phyloP scores from a whole-genome alignment of 495 filamentous ascomycete species.

The Trichoderma asperelloides region DNA sequence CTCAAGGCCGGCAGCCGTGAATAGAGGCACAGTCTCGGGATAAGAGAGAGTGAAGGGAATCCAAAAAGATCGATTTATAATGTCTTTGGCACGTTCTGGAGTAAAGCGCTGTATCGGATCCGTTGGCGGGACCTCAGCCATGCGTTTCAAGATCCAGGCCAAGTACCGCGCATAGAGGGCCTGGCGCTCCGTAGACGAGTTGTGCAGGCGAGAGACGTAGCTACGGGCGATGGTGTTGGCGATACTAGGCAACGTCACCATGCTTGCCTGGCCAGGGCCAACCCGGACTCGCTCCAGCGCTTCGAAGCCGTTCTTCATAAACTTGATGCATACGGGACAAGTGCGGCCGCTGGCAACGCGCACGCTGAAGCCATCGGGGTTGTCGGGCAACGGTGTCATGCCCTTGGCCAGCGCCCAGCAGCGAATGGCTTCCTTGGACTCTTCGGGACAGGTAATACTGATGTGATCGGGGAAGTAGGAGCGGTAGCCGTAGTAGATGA shows the following conservation, averaged over 20 bases:
- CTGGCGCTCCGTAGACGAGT: not conserved
- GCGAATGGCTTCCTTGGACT: slow-evolving; percentile 19
- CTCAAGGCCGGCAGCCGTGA: not conserved
- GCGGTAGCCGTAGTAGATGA: slow-evolving; percentile 26
- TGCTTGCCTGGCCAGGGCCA: slow-evolving; percentile 11
- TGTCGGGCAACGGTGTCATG: slow-evolving; percentile 11
- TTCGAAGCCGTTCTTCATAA: slow-evolving; percentile 20
- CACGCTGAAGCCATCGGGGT: not conserved
- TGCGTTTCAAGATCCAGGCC: not conserved
- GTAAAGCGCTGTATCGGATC: slow-evolving; percentile 1
- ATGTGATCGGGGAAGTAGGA: slow-evolving; percentile 16
- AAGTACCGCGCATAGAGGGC: slow-evolving; percentile 3
- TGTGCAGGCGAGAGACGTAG: slow-evolving; percentile 12
- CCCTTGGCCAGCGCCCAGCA: slow-evolving; percentile 24
- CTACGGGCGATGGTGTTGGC: slow-evolving; percentile 19
- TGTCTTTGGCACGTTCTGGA: not conserved
- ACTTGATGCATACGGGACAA: slow-evolving; percentile 21
- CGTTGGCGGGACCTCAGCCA: not conserved
- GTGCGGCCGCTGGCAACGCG: not conserved
- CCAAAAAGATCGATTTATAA: not conserved
- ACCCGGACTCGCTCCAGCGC: slow-evolving; percentile 13
- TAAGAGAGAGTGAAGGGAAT: slow-evolving; percentile 6
- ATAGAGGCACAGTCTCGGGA: slow-evolving; percentile 6
- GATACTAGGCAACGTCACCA: slow-evolving; percentile 18
- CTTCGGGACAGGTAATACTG: slow-evolving; percentile 24